Evolutionary conservation across 1,284 basidiomycete species (phyloP).

Genomic region (Cronartium ribicola): DNA sequence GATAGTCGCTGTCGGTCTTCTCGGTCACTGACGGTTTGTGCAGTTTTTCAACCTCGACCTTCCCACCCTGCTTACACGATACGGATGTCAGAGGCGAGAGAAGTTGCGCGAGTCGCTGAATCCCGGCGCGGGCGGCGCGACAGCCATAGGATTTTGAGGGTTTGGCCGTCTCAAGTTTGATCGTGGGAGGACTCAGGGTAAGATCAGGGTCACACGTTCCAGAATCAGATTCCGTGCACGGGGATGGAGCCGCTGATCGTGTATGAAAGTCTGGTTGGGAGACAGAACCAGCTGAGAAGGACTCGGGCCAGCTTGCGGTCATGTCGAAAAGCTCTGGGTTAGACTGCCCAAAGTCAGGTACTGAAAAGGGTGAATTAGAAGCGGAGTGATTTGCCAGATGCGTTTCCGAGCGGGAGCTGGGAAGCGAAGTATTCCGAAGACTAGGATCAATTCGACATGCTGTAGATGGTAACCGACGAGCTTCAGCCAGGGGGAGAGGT

Average conservation of each 20-base stretch:
- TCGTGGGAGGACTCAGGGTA: neutral
- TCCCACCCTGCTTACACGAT: neutral
- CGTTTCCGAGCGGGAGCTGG: neutral
- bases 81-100: neutral
- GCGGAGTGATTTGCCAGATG: neutral
- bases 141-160: neutral
- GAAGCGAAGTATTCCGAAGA: neutral
- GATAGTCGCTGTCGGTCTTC: neutral
- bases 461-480: neutral
- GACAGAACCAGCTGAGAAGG: too few species aligned
- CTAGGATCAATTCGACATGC: neutral
- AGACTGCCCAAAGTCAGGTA: neutral
- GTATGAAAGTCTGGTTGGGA: neutral
- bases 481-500: neutral
- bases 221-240: too few species aligned
- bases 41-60: neutral
- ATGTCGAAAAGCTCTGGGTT: neutral
- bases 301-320: too few species aligned
- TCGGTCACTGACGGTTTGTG: neutral
- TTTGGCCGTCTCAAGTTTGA: neutral
- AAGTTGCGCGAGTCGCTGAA: neutral
- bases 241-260: too few species aligned
- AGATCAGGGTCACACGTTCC: neutral
- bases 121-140: neutral
- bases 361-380: neutral